Percentiles rank a stretch among this genome's conserved stretches.
Evolutionary conservation across 805 yeast genomes (phyloP).

Genomic region (Ogataea paraovalis): DNA sequence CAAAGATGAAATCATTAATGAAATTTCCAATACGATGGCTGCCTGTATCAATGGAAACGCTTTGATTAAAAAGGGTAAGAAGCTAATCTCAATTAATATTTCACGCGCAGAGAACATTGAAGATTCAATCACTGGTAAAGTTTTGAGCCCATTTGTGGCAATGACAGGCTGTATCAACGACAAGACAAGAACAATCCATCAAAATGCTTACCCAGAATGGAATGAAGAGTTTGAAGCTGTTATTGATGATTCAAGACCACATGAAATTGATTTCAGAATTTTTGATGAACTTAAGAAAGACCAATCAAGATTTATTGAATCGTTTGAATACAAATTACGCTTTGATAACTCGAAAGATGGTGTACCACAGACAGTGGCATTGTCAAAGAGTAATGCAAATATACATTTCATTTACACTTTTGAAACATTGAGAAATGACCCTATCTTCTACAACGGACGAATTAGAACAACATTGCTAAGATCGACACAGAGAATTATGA

Average conservation of each 20-base stretch:
- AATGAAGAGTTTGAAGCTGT: conserved; percentile 20
- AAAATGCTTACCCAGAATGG: conserved; percentile 17
- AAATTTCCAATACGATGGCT: conserved; percentile 5
- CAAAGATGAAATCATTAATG: conserved; percentile 15
- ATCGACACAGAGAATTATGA: conserved; percentile 11
- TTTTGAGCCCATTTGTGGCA: conserved; percentile 12
- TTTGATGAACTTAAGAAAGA: conserved; percentile 8
- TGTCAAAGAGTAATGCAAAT: conserved; percentile 5
- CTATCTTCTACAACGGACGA: conserved; percentile 19
- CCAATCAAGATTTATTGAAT: conserved; percentile 7
- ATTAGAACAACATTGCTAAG: conserved; percentile 10
- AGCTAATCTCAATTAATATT: conserved; percentile 11
- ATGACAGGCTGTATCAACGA: conserved; percentile 15
- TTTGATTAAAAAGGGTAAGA: background rate
- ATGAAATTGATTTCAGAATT: conserved; percentile 10
- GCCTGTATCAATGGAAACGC: conserved; percentile 2
- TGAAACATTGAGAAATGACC: conserved; percentile 17
- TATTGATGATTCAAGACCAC: conserved; percentile 4
- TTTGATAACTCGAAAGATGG: conserved; percentile 15
- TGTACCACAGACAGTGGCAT: conserved; percentile 7
- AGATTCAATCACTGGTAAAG: conserved; percentile 6
- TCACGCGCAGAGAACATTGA: conserved; percentile 16
- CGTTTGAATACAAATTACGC: conserved; percentile 9
- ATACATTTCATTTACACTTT: conserved; percentile 13
- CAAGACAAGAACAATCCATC: conserved; percentile 15